A percentile compares a stretch with the other conserved stretches of the same genome.
phyloP scores from a whole-genome alignment of 768 basidiomycete genomes.

The Megacollybia marginata region DNA sequence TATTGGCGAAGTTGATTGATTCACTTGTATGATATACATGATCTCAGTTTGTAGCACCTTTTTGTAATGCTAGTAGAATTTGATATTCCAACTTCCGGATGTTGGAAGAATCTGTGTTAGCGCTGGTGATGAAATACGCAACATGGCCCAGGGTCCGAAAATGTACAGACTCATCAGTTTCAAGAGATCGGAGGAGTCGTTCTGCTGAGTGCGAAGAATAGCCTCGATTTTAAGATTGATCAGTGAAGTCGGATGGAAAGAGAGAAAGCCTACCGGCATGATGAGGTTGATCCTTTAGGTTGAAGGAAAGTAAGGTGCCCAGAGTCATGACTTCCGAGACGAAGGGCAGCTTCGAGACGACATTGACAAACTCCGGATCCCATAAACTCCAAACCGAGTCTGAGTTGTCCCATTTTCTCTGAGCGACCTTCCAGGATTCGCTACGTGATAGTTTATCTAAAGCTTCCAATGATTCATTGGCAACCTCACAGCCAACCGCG shows the following conservation, averaged over 20 bases:
- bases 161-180: constrained; percentile 50
- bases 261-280: constrained; percentile 33
- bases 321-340: constrained; percentile 81
- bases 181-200: constrained; percentile 35
- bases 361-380: constrained; percentile 64
- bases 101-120: constrained; percentile 55
- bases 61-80: constrained; percentile 36
- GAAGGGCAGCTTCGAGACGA: constrained; percentile 44
- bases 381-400: constrained; percentile 77
- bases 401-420: constrained; percentile 44
- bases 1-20: constrained; percentile 67
- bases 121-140: constrained; percentile 87
- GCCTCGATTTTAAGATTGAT: constrained; percentile 22
- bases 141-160: constrained; percentile 86
- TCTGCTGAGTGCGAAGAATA: constrained; percentile 63
- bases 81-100: constrained; percentile 57
- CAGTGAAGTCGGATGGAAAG: neutral
- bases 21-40: neutral
- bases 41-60: neutral
- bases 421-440: constrained; percentile 54
- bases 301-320: constrained; percentile 80
- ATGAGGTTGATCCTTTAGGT: constrained; percentile 46
- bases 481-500: constrained; percentile 88
- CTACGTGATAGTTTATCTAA: constrained; percentile 44
- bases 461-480: constrained; percentile 67